These are phyloP conservation scores for Dactylellina leptospora DNA, from an alignment of 2,329 filamentous ascomycete species.

Conservation along the genomic window DNA sequence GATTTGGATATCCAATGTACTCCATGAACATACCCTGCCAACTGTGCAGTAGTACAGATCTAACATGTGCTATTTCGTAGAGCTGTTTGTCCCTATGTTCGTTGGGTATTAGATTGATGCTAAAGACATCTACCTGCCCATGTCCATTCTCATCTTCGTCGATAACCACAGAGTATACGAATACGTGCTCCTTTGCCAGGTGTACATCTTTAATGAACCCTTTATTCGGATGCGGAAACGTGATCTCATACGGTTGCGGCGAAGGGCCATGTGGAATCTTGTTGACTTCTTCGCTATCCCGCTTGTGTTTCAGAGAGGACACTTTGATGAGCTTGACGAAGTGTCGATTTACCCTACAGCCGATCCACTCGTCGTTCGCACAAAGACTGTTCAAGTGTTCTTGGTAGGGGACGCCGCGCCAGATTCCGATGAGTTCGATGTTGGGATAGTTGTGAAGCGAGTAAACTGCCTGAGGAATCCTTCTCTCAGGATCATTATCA, in stretches of 20 bases:
- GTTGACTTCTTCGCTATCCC: background rate
- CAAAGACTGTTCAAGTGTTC: conserved; percentile 47
- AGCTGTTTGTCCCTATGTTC: conserved; percentile 37
- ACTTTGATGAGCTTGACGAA: conserved; percentile 47
- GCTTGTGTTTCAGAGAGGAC: conserved; percentile 20
- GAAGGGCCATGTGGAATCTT: background rate
- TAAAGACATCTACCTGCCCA: conserved; percentile 43
- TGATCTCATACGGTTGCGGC: conserved; percentile 42
- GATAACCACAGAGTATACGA: conserved; percentile 37
- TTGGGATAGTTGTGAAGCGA: conserved; percentile 45
- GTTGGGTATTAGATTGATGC: conserved; percentile 41
- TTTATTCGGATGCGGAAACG: conserved; percentile 36
- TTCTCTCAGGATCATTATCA: conserved; percentile 35
- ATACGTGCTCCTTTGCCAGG: conserved; percentile 44
- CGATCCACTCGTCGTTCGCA: conserved; percentile 52
- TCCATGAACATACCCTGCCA: conserved; percentile 52
- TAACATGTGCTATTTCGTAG: conserved; percentile 45
- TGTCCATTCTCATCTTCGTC: conserved; percentile 31
- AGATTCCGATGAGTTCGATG: conserved; percentile 38
- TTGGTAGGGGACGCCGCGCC: conserved; percentile 44
- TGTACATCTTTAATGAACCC: conserved; percentile 52
- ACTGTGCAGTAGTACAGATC: conserved; percentile 32
- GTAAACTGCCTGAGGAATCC: conserved; percentile 49
- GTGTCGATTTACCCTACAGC: conserved; percentile 39
- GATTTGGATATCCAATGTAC: conserved; percentile 38